Evolutionary conservation across 768 basidiomycete species (phyloP).

Genomic region (Fistulinella prunicolor): DNA sequence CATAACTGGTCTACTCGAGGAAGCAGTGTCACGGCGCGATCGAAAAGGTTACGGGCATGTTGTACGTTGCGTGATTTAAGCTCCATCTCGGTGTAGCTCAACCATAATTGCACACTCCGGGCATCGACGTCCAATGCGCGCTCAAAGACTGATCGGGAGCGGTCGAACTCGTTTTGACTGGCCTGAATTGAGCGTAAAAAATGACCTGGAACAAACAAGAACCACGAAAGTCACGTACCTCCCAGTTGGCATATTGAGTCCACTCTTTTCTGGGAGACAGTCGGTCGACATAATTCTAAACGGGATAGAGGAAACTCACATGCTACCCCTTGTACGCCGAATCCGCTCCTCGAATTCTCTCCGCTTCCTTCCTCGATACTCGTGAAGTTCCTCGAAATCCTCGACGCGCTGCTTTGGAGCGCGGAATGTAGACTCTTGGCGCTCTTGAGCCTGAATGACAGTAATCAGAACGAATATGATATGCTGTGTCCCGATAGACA

Average conservation of each 20-base stretch:
- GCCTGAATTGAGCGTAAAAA: constrained; percentile 47
- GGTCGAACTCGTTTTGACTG: constrained; percentile 93
- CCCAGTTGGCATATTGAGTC: constrained; percentile 86
- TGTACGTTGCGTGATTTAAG: constrained; percentile 97
- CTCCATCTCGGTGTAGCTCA: constrained; percentile 95
- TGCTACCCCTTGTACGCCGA: constrained; percentile 73
- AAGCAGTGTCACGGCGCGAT: constrained; percentile 93
- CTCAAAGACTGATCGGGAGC: constrained; percentile 94
- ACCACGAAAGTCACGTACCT: constrained; percentile 42
- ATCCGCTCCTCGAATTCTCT: constrained; percentile 94
- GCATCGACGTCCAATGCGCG: constrained; percentile 96
- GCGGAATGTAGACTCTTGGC: constrained; percentile 88
- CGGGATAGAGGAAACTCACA: constrained; percentile 44
- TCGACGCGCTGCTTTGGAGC: constrained; percentile 95
- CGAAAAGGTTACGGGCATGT: constrained; percentile 94
- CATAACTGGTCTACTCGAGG: too few relatives aligned
- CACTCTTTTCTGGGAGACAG: constrained; percentile 66
- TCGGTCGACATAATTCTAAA: not conserved
- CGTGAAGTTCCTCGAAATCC: constrained; percentile 88
- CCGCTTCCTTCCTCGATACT: constrained; percentile 88
- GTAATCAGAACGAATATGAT: constrained; percentile 1
- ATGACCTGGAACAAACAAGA: not conserved
- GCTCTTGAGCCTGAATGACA: constrained; percentile 79
- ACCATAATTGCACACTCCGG: constrained; percentile 86
- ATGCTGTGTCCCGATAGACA: not conserved